Percentiles rank a stretch among this genome's conserved stretches.
Evolutionary conservation across 2,329 filamentous ascomycete species (phyloP).

Genomic region (Hortaea sp.): DNA sequence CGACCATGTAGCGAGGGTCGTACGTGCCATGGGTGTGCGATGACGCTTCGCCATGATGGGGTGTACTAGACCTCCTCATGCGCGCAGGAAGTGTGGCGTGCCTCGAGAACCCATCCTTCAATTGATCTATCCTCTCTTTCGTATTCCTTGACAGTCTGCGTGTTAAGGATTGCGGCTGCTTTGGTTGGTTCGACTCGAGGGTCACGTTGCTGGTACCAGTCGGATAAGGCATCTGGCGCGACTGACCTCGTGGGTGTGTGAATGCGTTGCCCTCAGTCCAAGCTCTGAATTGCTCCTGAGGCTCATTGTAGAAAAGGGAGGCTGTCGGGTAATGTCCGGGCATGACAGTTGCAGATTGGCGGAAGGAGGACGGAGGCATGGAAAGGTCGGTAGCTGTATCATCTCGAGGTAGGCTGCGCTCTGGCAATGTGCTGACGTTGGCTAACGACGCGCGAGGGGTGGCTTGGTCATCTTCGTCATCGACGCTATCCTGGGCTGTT

Average conservation of each 20-base stretch:
- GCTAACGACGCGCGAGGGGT: conserved; percentile 4
- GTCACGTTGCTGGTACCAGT: not conserved
- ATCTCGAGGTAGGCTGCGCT: conserved; percentile 15
- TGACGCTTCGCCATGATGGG: conserved; percentile 7
- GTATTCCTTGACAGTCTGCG: conserved; percentile 6
- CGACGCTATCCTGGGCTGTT: not conserved
- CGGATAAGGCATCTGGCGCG: not conserved
- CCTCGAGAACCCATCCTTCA: conserved; percentile 5
- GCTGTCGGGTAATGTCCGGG: not conserved
- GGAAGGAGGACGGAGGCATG: not conserved
- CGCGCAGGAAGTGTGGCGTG: conserved; percentile 6
- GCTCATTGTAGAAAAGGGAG: not conserved
- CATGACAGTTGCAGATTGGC: not conserved
- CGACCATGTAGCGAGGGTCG: not conserved
- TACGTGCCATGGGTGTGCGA: not conserved
- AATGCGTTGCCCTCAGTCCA: not conserved
- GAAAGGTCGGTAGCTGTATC: conserved; percentile 20
- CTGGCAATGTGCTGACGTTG: not conserved
- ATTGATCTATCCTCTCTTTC: conserved; percentile 5
- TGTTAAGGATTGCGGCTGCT: conserved; percentile 2
- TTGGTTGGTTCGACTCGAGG: not conserved
- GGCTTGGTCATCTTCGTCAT: conserved; percentile 1
- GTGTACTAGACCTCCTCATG: conserved; percentile 17
- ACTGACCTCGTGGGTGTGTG: not conserved
- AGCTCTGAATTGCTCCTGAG: not conserved